These are phyloP conservation scores for Corrigiola litoralis DNA, from an alignment of 179 eudicot species.

Conservation along the genomic window DNA sequence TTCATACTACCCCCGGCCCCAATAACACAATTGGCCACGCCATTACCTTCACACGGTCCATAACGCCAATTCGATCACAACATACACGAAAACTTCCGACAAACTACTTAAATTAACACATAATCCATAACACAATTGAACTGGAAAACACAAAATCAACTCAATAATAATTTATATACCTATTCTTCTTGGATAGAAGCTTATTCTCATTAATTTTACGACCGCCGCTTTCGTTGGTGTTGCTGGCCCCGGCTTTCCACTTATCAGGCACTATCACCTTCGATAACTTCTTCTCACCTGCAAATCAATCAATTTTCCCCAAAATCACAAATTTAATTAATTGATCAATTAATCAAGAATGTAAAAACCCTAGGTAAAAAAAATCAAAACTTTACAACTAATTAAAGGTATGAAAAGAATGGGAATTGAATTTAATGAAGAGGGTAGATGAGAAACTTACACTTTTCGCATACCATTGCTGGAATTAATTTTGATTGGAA, in stretches of 20 bases:
- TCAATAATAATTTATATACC: constrained; percentile 26
- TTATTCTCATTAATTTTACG: constrained; percentile 97
- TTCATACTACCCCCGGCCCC: no score
- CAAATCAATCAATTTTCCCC: neutral
- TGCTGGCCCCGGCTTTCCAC: constrained; percentile 98
- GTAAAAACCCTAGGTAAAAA: neutral
- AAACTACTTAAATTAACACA: neutral
- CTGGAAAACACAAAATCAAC: neutral
- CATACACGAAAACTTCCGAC: no score
- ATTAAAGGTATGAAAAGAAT: neutral
- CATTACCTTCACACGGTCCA: no score
- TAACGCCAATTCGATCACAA: no score
- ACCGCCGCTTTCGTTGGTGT: constrained; percentile 91
- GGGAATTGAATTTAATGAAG: neutral
- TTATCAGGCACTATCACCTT: constrained; percentile 97
- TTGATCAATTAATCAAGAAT: neutral
- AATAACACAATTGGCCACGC: no score
- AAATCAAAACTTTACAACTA: neutral
- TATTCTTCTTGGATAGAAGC: constrained; percentile 84
- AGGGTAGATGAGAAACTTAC: constrained; percentile 14
- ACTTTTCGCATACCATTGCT: constrained; percentile 34
- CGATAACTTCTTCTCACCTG: constrained; percentile 87
- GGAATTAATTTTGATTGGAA: neutral
- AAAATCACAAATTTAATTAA: neutral
- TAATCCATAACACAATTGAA: neutral